phyloP scores from a whole-genome alignment of 202 grass and related monocot species.

The Panicum hallii region DNA sequence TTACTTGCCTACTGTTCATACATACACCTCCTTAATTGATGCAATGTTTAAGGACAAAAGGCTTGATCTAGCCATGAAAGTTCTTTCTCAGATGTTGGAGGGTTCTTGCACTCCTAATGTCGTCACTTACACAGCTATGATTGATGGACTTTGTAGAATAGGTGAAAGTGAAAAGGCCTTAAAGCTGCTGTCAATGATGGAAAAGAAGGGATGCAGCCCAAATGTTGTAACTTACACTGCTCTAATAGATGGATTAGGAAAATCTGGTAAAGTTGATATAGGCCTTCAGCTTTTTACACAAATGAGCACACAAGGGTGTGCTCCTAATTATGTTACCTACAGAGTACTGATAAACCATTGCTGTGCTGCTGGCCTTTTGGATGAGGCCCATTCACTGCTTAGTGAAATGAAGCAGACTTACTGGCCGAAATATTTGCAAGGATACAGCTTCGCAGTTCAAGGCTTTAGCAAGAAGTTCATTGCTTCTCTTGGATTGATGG shows the following conservation, averaged over 20 bases:
- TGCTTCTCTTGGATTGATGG: slow-evolving; percentile 67
- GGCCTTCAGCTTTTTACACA: slow-evolving; percentile 80
- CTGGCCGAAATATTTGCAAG: slow-evolving; percentile 82
- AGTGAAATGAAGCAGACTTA: slow-evolving; percentile 95
- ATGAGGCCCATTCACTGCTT: slow-evolving; percentile 69
- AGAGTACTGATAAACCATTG: slow-evolving; percentile 87
- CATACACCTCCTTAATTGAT: slow-evolving; percentile 93
- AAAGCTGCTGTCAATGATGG: slow-evolving; percentile 78
- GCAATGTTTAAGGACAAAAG: slow-evolving; percentile 90
- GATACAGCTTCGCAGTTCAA: slow-evolving; percentile 59
- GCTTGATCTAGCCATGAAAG: slow-evolving; percentile 94
- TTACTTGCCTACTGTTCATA: slow-evolving; percentile 83
- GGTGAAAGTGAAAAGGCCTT: slow-evolving; percentile 82
- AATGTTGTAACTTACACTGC: slow-evolving; percentile 97
- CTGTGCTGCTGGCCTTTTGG: slow-evolving; percentile 83
- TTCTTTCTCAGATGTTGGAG: slow-evolving; percentile 89
- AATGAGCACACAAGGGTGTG: slow-evolving; percentile 79
- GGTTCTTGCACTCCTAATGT: slow-evolving; percentile 89
- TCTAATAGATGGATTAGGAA: slow-evolving; percentile 89
- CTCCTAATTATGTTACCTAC: slow-evolving; percentile 93
- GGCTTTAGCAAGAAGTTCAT: slow-evolving; percentile 93
- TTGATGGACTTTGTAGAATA: slow-evolving; percentile 85
- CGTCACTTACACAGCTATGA: slow-evolving; percentile 95
- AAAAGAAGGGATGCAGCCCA: slow-evolving; percentile 84
- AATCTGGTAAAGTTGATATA: slow-evolving; percentile 69